These are phyloP conservation scores for Acer campestre DNA, from an alignment of 345 rosid species.

Conservation along the genomic window DNA sequence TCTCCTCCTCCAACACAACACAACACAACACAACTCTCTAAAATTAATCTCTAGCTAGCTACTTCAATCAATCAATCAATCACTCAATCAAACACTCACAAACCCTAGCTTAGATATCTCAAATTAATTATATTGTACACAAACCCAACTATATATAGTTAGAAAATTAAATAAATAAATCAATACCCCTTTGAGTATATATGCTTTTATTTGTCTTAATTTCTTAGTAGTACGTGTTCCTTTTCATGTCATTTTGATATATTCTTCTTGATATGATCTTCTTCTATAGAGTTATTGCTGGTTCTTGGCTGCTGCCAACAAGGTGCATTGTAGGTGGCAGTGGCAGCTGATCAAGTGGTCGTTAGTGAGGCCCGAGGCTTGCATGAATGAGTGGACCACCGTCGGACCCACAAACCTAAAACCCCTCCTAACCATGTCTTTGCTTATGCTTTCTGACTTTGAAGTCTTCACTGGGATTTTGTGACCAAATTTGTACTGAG, in stretches of 20 bases:
- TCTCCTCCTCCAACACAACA: conserved; percentile 33
- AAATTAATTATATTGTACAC: conserved; percentile 19
- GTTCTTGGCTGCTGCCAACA: conserved; percentile 23
- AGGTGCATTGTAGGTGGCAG: conserved; percentile 49
- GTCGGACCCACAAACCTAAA: conserved; percentile 66
- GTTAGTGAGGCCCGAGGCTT: conserved; percentile 67
- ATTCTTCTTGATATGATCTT: neutral
- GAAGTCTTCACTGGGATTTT: conserved; percentile 71
- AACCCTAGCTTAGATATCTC: neutral
- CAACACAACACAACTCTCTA: neutral
- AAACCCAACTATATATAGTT: conserved; percentile 20
- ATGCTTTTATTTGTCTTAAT: neutral
- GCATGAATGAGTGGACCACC: conserved; percentile 70
- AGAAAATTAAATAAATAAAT: conserved; percentile 10
- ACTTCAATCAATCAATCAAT: neutral
- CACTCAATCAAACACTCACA: conserved; percentile 1
- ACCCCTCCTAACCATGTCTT: conserved; percentile 72
- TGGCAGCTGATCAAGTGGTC: conserved; percentile 64
- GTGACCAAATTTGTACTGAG: conserved; percentile 57
- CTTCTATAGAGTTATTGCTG: conserved; percentile 13
- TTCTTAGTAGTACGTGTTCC: neutral
- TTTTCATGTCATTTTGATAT: neutral
- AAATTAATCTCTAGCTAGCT: neutral
- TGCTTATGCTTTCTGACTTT: conserved; percentile 70
- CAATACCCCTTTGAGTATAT: neutral